Base-by-base conservation (phyloP, 768 basidiomycete genomes). In the Boletus eberwhitei region DNA sequence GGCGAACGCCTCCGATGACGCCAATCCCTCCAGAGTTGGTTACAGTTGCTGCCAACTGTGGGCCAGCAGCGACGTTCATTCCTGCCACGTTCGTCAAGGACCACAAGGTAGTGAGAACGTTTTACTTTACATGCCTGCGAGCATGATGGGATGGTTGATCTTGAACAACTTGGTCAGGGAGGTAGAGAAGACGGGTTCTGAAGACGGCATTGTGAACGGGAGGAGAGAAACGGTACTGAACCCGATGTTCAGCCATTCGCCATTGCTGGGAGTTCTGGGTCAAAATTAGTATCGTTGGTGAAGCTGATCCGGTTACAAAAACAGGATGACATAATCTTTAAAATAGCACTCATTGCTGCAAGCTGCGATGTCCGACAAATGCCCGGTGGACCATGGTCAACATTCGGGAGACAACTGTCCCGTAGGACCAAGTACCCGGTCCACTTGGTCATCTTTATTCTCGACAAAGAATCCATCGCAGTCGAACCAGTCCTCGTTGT, bases 21-120 rank as follows among this genome's bases (percentile, higher is more conserved):
- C 93, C 93, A 60, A 89, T 85, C 6, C 89, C 90, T 61, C 85
- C 93, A 21, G 93, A 83, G 64, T 94, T 94, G n/a, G 90, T 90
- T n/a, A 94, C 90, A 2, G 89, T 84, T 21, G 91, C 93, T 19
- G 92, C 92, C 8, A 94, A 74, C 70, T 79, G 87, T 12, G 91
- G 89, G 7, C 90, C 90, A 44, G 91, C 88, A 48, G 90, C 91
- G 32, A 93, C 85, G 65, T 90, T 91, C 90, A 93, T 92, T 22
- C 68, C 68, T 69, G 48, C 6, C 38, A 43, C 21, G 22, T 40
- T 39, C 14, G 46, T 64, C 36, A 55, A 7, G 37, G 29, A 35
- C 14, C 12, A 43, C 29, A 29, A 13, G 11, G 37, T 8, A 37
- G 54, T 40, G 50, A 50, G n/a, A 29, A 52, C 40, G 17, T 43